phyloP scores from a whole-genome alignment of 441 rosid species.

The Capsella rubella region DNA sequence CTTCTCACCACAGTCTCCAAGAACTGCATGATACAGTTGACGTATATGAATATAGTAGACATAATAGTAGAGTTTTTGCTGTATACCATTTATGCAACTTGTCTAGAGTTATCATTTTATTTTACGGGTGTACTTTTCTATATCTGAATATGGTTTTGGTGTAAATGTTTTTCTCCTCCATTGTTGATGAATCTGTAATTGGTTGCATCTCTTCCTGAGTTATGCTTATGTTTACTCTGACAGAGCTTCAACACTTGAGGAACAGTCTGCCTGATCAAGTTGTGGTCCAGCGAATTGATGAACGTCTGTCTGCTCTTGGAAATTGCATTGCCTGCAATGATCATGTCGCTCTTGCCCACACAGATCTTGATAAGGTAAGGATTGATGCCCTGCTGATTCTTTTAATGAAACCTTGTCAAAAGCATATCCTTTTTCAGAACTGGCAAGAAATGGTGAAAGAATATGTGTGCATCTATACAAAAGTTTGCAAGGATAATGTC shows the following conservation, averaged over 20 bases:
- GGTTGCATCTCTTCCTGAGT: constrained; percentile 13
- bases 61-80: background rate
- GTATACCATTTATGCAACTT: too few species aligned
- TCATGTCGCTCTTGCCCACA: constrained; percentile 93
- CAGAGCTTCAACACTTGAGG: constrained; percentile 94
- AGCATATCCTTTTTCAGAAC: background rate
- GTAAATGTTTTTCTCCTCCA: background rate
- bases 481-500: background rate
- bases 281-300: constrained; percentile 88
- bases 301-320: constrained; percentile 90
- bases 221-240: constrained; percentile 16
- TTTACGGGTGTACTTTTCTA: too few species aligned
- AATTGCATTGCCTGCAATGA: constrained; percentile 96
- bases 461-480: background rate
- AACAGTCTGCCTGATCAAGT: constrained; percentile 93
- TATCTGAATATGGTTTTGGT: background rate
- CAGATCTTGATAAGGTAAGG: constrained; percentile 83
- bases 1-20: background rate
- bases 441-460: background rate
- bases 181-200: constrained; percentile 16
- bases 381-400: background rate
- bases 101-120: too few species aligned
- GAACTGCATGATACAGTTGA: background rate
- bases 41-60: background rate
- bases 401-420: background rate